phyloP scores from a whole-genome alignment of 768 basidiomycete genomes.

The Lactarius tabidus region DNA sequence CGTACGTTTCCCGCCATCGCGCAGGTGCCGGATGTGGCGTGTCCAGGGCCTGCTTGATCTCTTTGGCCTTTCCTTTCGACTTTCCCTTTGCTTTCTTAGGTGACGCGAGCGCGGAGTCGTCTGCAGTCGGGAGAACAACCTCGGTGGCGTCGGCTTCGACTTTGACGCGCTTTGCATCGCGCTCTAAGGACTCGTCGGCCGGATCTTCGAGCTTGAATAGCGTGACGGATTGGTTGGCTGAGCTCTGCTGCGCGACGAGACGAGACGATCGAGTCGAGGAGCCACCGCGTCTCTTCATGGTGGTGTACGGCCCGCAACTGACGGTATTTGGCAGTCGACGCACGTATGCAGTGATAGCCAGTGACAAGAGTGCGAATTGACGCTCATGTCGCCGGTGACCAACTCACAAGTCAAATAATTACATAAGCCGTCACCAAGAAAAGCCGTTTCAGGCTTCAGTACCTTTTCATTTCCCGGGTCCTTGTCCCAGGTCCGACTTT shows the following conservation, averaged over 20 bases:
- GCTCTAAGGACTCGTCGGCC: constrained; percentile 9
- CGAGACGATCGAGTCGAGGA: constrained; percentile 5
- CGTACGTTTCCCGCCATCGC: constrained; percentile 67
- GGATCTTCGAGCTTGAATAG: constrained; percentile 27
- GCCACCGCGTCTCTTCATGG: constrained; percentile 16
- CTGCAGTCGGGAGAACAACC: neutral
- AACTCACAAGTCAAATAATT: neutral
- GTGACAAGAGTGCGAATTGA: too few species aligned
- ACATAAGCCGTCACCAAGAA: neutral
- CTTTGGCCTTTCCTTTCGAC: constrained; percentile 43
- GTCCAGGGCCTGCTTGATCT: constrained; percentile 49
- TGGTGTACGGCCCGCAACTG: neutral
- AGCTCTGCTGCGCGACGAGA: constrained; percentile 16
- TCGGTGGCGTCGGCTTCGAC: constrained; percentile 22
- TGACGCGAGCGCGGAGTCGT: constrained; percentile 27
- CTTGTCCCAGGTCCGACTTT: too few species aligned
- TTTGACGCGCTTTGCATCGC: constrained; percentile 35
- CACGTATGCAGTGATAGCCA: too few species aligned
- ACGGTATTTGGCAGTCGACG: neutral
- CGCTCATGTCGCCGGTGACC: too few species aligned
- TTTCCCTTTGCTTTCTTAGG: constrained; percentile 54
- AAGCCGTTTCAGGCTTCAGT: too few species aligned
- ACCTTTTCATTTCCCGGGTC: too few species aligned
- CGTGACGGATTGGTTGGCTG: constrained; percentile 20
- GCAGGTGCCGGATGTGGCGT: constrained; percentile 64